Percentiles rank a stretch among this genome's conserved stretches.
These are phyloP conservation scores for Macrocystidia cucumis DNA, from an alignment of 1,284 basidiomycete genomes.

Conservation along the genomic window DNA sequence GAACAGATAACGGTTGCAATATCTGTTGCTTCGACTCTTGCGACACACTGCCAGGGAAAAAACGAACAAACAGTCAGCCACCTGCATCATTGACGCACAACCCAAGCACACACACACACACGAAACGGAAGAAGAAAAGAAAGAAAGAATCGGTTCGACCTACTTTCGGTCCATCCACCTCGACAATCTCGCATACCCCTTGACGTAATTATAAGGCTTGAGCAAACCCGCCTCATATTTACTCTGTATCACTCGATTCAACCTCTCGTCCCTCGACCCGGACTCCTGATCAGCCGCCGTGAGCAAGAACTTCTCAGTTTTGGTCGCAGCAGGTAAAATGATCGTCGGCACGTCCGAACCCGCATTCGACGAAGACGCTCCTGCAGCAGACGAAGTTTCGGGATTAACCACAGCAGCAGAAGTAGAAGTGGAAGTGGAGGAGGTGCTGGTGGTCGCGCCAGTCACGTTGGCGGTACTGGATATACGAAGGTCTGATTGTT, in stretches of 20 bases:
- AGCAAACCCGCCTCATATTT: conserved; percentile 96
- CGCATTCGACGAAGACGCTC: conserved; percentile 11
- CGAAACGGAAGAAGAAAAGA: conserved; percentile 1
- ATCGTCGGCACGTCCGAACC: conserved; percentile 15
- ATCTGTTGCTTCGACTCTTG: conserved; percentile 88
- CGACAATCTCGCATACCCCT: conserved; percentile 83
- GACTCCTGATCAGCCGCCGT: conserved; percentile 94
- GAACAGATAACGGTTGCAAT: conserved; percentile 80
- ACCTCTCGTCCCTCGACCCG: conserved; percentile 84
- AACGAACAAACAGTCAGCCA: conserved; percentile 5
- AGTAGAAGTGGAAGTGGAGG: neutral
- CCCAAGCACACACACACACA: conserved; percentile 3
- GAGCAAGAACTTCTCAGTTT: conserved; percentile 84
- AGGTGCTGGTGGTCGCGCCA: conserved; percentile 4
- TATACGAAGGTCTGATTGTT: neutral
- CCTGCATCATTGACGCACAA: conserved; percentile 2
- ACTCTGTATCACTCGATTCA: conserved; percentile 89
- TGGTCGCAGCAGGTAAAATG: conserved; percentile 62
- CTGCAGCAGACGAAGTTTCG: conserved; percentile 5
- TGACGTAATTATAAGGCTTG: conserved; percentile 95
- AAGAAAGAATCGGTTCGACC: conserved; percentile 13
- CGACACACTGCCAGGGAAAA: too few species aligned
- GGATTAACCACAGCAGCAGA: too few species aligned
- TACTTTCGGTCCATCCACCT: conserved; percentile 95
- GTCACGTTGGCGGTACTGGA: conserved; percentile 6